Evolutionary conservation across 805 yeast genomes (phyloP).

Genomic region (Starmerella scarabaei): DNA sequence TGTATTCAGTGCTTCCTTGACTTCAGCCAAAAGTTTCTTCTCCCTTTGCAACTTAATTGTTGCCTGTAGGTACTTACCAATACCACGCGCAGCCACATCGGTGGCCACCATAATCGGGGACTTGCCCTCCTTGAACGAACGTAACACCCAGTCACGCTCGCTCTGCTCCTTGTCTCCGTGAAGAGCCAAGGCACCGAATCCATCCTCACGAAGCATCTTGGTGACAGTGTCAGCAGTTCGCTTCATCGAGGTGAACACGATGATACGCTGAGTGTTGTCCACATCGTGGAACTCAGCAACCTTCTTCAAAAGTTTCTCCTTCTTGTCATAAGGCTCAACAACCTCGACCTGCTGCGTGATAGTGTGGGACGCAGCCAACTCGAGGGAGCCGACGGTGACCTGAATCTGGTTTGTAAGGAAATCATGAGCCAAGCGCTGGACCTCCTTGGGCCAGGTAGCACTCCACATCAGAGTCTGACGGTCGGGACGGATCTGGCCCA

Average conservation of each 20-base stretch:
- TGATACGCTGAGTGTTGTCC: conserved; percentile 54
- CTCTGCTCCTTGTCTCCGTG: conserved; percentile 97
- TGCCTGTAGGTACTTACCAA: conserved; percentile 34
- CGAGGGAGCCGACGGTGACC: conserved; percentile 92
- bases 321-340: conserved; percentile 81
- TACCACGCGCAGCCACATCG: conserved; percentile 99
- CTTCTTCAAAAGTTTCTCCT: conserved; percentile 76
- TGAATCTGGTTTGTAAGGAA: conserved; percentile 87
- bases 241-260: conserved; percentile 92
- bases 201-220: conserved; percentile 80
- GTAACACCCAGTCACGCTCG: conserved; percentile 97
- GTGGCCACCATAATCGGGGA: conserved; percentile 98
- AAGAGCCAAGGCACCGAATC: conserved; percentile 97
- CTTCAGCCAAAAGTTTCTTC: not conserved
- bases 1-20: not conserved
- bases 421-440: conserved; percentile 82
- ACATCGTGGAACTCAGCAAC: conserved; percentile 61
- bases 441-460: conserved; percentile 99
- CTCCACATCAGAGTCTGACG: conserved; percentile 99
- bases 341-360: conserved; percentile 91
- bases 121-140: conserved; percentile 82
- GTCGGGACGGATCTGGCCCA: conserved; percentile 96
- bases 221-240: conserved; percentile 96
- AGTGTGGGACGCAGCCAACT: conserved; percentile 90
- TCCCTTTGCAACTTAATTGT: no score